These are phyloP conservation scores for Penicillium chermesinum DNA, from an alignment of 495 filamentous ascomycete species.

Conservation along the genomic window DNA sequence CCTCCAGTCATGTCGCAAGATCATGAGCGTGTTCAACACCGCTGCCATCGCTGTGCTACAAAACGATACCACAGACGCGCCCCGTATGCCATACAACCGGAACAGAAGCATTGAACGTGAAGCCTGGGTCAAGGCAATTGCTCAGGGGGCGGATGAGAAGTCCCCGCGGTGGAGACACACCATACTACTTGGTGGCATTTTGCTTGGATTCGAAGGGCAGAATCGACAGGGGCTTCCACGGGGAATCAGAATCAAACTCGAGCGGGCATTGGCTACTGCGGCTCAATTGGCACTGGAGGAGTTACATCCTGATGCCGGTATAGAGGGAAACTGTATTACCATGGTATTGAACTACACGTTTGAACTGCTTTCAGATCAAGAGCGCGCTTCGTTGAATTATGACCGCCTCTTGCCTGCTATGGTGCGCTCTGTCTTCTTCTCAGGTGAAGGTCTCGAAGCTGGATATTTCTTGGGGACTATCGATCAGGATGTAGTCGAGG, in stretches of 20 bases:
- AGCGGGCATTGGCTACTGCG: conserved; percentile 71
- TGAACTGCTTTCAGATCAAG: conserved; percentile 58
- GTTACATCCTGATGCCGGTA: conserved; percentile 39
- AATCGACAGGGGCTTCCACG: conserved; percentile 58
- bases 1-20: conserved; percentile 64
- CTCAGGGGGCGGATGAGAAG: conserved; percentile 76
- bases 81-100: conserved; percentile 34
- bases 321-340: conserved; percentile 57
- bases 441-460: conserved; percentile 70
- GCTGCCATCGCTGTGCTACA: conserved; percentile 64
- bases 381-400: conserved; percentile 60
- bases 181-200: conserved; percentile 70
- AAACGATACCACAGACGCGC: conserved; percentile 44
- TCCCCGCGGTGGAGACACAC: conserved; percentile 87
- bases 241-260: conserved; percentile 63
- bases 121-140: conserved; percentile 78
- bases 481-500: conserved; percentile 66
- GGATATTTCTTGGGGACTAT: conserved; percentile 78
- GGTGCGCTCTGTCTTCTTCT: conserved; percentile 61
- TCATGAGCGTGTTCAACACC: conserved; percentile 84
- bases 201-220: conserved; percentile 74
- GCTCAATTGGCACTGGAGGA: conserved; percentile 69
- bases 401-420: conserved; percentile 69
- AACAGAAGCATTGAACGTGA: conserved; percentile 53
- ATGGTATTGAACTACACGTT: conserved; percentile 78